These are phyloP conservation scores for Alternaria novae-zelandiae DNA, from an alignment of 2,329 filamentous ascomycete species.

Conservation along the genomic window DNA sequence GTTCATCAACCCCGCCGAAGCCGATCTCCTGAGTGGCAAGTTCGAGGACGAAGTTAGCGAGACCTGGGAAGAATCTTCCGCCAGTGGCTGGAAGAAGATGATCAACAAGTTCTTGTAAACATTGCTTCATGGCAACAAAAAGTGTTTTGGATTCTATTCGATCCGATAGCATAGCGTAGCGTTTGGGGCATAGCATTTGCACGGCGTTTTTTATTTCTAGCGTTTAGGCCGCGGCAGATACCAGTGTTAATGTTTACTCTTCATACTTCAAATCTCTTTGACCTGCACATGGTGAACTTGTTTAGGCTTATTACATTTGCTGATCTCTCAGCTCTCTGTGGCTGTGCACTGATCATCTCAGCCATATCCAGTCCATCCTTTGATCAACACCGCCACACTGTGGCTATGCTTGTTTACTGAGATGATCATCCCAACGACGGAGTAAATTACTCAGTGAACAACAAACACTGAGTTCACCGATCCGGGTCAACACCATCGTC, in stretches of 20 bases:
- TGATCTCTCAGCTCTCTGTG: not conserved
- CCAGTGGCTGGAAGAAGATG: conserved; percentile 41
- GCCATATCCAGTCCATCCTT: not conserved
- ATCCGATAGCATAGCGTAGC: conserved; percentile 23
- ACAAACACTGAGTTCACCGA: not conserved
- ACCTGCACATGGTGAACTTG: not conserved
- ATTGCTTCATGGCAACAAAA: not conserved
- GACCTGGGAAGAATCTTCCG: conserved; percentile 43
- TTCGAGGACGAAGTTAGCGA: conserved; percentile 38
- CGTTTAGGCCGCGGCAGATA: conserved; percentile 15
- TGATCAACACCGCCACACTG: not conserved
- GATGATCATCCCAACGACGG: no score
- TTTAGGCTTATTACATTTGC: not conserved
- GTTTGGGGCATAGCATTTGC: conserved; percentile 27
- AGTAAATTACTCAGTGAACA: not conserved
- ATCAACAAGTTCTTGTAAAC: conserved; percentile 32
- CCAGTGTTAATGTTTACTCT: conserved; percentile 21
- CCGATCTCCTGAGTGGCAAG: conserved; percentile 53
- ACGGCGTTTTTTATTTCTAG: conserved; percentile 19
- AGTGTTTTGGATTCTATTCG: conserved; percentile 17
- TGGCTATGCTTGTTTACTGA: not conserved
- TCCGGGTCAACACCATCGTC: not conserved
- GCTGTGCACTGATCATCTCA: not conserved
- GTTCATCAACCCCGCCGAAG: conserved; percentile 50
- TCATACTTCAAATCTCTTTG: not conserved